Evolutionary conservation across 441 rosid species (phyloP), one percentile per base, ranked within the genome.

Genomic region (Pelargonium myrrhifolium): DNA sequence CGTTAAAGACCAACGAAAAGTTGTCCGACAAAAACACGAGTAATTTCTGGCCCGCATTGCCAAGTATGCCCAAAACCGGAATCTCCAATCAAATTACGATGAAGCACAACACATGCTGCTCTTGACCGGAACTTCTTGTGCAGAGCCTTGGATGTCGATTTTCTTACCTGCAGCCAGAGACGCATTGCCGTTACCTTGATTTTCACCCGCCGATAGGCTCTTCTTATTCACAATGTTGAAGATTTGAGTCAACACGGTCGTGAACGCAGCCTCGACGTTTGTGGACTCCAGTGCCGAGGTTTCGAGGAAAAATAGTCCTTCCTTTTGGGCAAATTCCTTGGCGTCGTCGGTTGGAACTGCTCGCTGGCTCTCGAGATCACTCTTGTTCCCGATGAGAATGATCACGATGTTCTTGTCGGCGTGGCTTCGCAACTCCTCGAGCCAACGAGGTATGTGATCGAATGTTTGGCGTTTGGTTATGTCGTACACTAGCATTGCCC

Each of bases 401-500:
- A 85, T 74, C n/a, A 76, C 71, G 9, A 78, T 85, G 65, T 81
- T 83, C 62, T 78, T 77, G 76, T 83, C 89, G 3, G 86, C 89
- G 70, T 85, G 84, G 65, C 80, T 84, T 40, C 85, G 81, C 62
- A 85, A 49, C 68, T 85, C 89, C 43, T 81, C 83, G 39, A 85
- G 68, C 89, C 89, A 85, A 66, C 70, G 77, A 7, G 86, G 76
- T 14, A 83, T 71, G 67, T 85, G 84, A 77, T 83, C 89, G 66
- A 85, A 85, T 0, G 87, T 73, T 37, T 76, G 83, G 6, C 86
- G 79, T 74, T 85, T 81, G 63, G 75, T 75, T 66, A 85, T 83
- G 80, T 85, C 86, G 51, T 85, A 85, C 3, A 85, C 84, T 68
- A 85, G 72, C 87, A 85, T 81, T 31, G 89, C 89, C 64, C 89